These are phyloP conservation scores for Nicotiana knightiana DNA, from an alignment of 257 asterid species.

Conservation along the genomic window DNA sequence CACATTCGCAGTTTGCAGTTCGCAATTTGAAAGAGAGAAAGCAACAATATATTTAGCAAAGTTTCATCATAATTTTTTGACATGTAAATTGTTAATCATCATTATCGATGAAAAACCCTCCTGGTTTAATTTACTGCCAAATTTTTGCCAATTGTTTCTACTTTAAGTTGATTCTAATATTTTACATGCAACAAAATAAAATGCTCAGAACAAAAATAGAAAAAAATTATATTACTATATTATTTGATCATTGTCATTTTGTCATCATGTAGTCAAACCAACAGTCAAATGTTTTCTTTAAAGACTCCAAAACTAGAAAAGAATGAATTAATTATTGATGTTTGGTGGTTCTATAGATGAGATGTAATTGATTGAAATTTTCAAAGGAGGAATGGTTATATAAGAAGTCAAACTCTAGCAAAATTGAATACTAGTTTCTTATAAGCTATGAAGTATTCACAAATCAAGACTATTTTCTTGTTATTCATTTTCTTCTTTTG, in stretches of 20 bases:
- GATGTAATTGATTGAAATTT: too few relatives aligned
- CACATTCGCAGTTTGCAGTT: too few relatives aligned
- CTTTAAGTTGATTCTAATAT: not conserved
- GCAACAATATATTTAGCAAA: too few relatives aligned
- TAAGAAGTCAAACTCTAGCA: not conserved
- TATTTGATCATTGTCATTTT: too few relatives aligned
- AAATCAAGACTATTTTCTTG: not conserved
- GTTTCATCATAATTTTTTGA: not conserved
- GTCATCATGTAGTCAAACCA: too few relatives aligned
- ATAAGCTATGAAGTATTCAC: not conserved
- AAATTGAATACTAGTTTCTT: not conserved
- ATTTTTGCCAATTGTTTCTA: not conserved
- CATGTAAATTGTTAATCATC: too few relatives aligned
- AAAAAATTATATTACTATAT: too few relatives aligned
- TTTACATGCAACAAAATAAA: not conserved
- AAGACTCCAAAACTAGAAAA: not conserved
- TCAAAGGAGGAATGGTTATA: not conserved
- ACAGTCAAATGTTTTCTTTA: not conserved
- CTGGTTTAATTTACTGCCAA: not conserved
- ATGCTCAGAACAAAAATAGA: too few relatives aligned
- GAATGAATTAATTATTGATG: not conserved
- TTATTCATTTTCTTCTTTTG: not conserved
- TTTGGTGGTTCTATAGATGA: not conserved
- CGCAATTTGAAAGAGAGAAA: too few relatives aligned
- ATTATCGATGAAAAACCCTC: not conserved